A percentile compares a stretch with the other conserved stretches of the same genome.
phyloP scores from a whole-genome alignment of 331 rosid species.

The Ulmus americana region DNA sequence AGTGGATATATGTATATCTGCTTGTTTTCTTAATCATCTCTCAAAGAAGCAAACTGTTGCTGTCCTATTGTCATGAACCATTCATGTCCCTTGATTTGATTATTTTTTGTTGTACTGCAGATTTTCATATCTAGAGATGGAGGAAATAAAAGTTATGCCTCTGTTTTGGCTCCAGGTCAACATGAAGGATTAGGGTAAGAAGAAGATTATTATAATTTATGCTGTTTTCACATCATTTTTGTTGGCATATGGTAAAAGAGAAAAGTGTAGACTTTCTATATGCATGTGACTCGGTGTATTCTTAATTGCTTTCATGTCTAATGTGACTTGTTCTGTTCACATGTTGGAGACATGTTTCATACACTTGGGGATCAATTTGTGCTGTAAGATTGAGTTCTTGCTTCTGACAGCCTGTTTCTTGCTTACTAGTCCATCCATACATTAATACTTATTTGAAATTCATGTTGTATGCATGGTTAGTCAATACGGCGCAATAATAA shows the following conservation, averaged over 20 bases:
- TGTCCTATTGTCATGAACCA: neutral
- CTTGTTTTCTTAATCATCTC: neutral
- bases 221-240: no score
- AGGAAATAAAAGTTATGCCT: conserved; percentile 73
- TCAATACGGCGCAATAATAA: conserved; percentile 1
- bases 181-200: conserved; percentile 94
- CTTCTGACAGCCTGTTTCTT: no score
- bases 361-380: no score
- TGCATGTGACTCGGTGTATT: no score
- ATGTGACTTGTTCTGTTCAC: no score
- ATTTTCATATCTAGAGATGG: conserved; percentile 92
- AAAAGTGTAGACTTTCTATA: no score
- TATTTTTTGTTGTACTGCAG: conserved; percentile 46
- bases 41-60: neutral
- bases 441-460: neutral
- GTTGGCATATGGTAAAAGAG: no score
- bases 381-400: no score
- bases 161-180: conserved; percentile 99
- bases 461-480: neutral
- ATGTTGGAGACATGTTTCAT: no score
- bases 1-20: neutral
- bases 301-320: no score
- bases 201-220: neutral
- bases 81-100: conserved; percentile 20
- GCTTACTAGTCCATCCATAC: no score